Evolutionary conservation across 1,284 basidiomycete genomes (phyloP).

Genomic region (Sanghuangporus baumii): DNA sequence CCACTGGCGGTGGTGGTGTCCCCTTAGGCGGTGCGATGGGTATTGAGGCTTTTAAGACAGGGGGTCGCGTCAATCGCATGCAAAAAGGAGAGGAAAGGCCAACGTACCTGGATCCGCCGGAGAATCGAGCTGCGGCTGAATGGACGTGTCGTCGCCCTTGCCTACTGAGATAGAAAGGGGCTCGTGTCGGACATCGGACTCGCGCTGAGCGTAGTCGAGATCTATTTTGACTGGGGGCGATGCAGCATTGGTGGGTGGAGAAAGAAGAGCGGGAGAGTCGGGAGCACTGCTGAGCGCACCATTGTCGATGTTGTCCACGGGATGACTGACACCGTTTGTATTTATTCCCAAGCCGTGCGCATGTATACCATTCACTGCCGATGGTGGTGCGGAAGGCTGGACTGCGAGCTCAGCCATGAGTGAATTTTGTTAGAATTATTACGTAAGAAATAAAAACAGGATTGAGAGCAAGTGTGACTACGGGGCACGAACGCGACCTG

Average conservation of each 20-base stretch:
- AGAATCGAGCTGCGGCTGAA: slow-evolving; percentile 37
- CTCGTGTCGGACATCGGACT: slow-evolving; percentile 60
- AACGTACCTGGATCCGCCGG: slow-evolving; percentile 48
- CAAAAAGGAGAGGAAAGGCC: slow-evolving; percentile 20
- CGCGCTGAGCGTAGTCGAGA: slow-evolving; percentile 52
- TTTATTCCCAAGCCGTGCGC: slow-evolving; percentile 32
- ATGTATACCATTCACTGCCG: slow-evolving; percentile 47
- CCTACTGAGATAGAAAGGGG: slow-evolving; percentile 41
- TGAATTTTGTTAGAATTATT: background rate
- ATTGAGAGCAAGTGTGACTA: background rate
- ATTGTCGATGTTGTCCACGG: slow-evolving; percentile 34
- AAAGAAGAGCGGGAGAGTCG: slow-evolving; percentile 35
- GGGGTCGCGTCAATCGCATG: background rate
- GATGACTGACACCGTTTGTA: slow-evolving; percentile 28
- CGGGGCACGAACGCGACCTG: background rate
- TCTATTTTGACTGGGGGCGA: slow-evolving; percentile 53
- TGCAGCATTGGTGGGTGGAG: slow-evolving; percentile 32
- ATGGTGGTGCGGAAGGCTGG: slow-evolving; percentile 29
- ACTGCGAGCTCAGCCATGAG: slow-evolving; percentile 31
- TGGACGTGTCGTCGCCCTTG: slow-evolving; percentile 37
- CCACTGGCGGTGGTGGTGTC: slow-evolving; percentile 43
- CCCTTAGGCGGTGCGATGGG: slow-evolving; percentile 39
- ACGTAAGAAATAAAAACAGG: background rate
- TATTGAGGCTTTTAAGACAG: slow-evolving; percentile 33
- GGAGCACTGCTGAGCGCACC: slow-evolving; percentile 28